Evolutionary conservation across 331 rosid genomes (phyloP), one percentile per base, ranked within the genome.

Genomic region (Acacia concinna): DNA sequence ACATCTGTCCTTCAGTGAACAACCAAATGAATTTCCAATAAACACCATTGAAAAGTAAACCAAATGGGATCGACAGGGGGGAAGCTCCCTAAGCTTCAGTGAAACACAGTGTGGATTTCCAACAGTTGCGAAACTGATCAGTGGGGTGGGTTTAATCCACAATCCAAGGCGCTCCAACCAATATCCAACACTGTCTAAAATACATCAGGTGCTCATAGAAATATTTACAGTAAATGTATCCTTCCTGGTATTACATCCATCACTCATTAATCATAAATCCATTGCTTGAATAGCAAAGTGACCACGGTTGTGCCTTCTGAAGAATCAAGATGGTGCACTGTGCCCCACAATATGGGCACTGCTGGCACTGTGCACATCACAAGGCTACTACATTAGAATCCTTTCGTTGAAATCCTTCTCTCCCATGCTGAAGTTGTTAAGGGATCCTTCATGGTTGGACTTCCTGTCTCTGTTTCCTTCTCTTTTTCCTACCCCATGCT

Each of bases 71-170:
- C 46, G 43, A 67, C 10, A 15, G 66, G 43, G 18, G 18, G 31
- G 34, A 28, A 37, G 32, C 67, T 37, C 23, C 60, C 69, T 27
- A 21, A 28, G 40, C 27, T 34, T 51, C 31, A 21, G 21, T n/a
- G 71, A 41, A 27, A 56, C 59, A 32, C 9, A 14, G 10, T 40
- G 71, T n/a, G 74, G 49, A 70, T 78, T 78, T n/a, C 41, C 46
- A 9, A 30, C 62, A 57, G 8, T 32, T 69, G 38, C 8, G 71
- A 2, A 30, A 46, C 64, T 44, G 41, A 44, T 32, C 41, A 8
- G 31, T 56, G 12, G 31, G 28, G 52, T 41, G 68, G 68, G 21
- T 31, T 6, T 4, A 14, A 62, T 6, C 41, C 43, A 38, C 10
- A 11, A 32, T 54, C 32, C 44, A 4, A 27, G 59, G 69, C 57